A percentile compares a stretch with the other conserved stretches of the same genome.
phyloP scores from a whole-genome alignment of 768 basidiomycete genomes.

The Boletus insuetus region DNA sequence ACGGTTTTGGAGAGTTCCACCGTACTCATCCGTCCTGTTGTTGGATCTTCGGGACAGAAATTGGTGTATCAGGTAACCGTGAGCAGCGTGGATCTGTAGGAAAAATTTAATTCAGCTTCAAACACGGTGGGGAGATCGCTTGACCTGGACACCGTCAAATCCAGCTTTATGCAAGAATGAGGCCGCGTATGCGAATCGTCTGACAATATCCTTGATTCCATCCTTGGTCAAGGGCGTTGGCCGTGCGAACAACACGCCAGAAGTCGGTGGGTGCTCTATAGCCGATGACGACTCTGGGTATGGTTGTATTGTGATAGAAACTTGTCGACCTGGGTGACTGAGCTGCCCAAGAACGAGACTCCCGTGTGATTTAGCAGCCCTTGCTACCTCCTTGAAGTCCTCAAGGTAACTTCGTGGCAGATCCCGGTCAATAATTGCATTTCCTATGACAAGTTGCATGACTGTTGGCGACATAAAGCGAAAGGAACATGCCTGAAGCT shows the following conservation, averaged over 20 bases:
- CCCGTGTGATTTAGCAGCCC: conserved; percentile 31
- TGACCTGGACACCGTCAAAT: conserved; percentile 64
- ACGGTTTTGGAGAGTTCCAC: conserved; percentile 52
- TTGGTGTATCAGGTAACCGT: conserved; percentile 47
- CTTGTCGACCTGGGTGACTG: conserved; percentile 34
- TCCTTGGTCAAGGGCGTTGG: conserved; percentile 39
- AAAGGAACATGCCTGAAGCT: conserved; percentile 26
- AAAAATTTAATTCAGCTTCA: neutral
- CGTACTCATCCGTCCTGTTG: conserved; percentile 53
- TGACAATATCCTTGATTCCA: conserved; percentile 50
- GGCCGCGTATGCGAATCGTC: conserved; percentile 53
- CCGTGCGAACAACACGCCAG: conserved; percentile 30
- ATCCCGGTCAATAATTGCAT: conserved; percentile 32
- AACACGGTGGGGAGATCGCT: neutral
- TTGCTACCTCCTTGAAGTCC: conserved; percentile 22
- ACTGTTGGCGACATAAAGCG: neutral
- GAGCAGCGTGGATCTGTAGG: conserved; percentile 40
- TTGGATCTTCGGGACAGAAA: conserved; percentile 46
- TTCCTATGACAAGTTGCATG: conserved; percentile 15
- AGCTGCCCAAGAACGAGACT: conserved; percentile 33
- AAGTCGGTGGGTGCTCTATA: conserved; percentile 33
- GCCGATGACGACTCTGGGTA: conserved; percentile 35
- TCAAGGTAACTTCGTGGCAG: conserved; percentile 23
- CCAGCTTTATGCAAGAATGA: conserved; percentile 53
- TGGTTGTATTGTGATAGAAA: conserved; percentile 34